Percentiles rank a stretch among this genome's conserved stretches.
phyloP scores from a whole-genome alignment of 805 yeast genomes.

The Barnettozyma populi region DNA sequence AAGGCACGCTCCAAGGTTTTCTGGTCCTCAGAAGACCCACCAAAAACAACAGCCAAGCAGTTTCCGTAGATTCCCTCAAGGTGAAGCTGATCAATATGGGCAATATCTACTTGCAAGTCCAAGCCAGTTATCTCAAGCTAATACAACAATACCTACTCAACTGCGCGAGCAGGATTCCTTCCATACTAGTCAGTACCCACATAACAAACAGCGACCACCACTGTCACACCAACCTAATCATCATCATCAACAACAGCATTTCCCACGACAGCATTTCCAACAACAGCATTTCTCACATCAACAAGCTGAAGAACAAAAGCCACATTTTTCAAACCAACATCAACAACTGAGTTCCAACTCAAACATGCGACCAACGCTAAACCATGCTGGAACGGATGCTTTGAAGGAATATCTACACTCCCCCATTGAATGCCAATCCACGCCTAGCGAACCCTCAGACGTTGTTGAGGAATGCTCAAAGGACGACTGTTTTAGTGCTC shows the following conservation, averaged over 20 bases:
- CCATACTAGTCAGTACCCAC: background rate
- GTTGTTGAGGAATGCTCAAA: background rate
- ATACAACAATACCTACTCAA: too few relatives aligned
- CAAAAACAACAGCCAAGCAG: too few relatives aligned
- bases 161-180: too few relatives aligned
- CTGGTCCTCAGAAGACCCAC: too few relatives aligned
- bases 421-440: background rate
- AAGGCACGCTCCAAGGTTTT: too few relatives aligned
- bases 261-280: slow-evolving; percentile 4
- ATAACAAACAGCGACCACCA: background rate
- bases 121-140: too few relatives aligned
- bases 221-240: background rate
- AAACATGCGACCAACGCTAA: background rate
- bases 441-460: background rate
- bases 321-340: too few relatives aligned
- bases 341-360: background rate
- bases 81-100: too few relatives aligned
- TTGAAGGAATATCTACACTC: background rate
- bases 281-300: too few relatives aligned
- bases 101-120: too few relatives aligned
- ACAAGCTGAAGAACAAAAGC: too few relatives aligned
- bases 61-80: too few relatives aligned
- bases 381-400: background rate
- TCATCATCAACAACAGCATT: slow-evolving; percentile 11
- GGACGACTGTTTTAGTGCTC: background rate